Evolutionary conservation across 2,329 filamentous ascomycete genomes (phyloP).

Genomic region (Talaromyces sp.): DNA sequence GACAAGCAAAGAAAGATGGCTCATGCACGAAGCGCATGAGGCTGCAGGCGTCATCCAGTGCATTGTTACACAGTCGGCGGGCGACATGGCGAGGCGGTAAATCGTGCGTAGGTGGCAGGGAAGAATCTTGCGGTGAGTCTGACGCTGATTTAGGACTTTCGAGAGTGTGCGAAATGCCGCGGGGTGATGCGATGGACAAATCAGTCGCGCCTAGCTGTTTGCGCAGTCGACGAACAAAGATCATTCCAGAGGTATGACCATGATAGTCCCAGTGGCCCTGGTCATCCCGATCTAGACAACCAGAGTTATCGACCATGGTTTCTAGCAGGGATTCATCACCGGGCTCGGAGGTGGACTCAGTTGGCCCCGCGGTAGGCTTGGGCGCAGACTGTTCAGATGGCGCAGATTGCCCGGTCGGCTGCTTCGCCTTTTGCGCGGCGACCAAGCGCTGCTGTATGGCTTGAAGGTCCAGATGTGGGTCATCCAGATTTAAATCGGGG

Average conservation of each 20-base stretch:
- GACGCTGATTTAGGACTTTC: constrained; percentile 70
- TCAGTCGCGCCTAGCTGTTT: constrained; percentile 74
- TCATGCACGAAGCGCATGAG: constrained; percentile 76
- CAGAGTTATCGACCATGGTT: constrained; percentile 93
- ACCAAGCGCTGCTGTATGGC: constrained; percentile 67
- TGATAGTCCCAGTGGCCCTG: constrained; percentile 93
- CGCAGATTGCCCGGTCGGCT: constrained; percentile 9
- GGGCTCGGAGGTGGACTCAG: constrained; percentile 38
- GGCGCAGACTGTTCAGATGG: constrained; percentile 10
- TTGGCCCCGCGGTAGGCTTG: constrained; percentile 25
- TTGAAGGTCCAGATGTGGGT: constrained; percentile 77
- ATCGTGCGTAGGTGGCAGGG: constrained; percentile 60
- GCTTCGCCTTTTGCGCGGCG: constrained; percentile 47
- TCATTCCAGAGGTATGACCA: constrained; percentile 86
- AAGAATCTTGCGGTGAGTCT: constrained; percentile 65
- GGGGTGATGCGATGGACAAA: constrained; percentile 56
- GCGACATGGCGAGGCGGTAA: constrained; percentile 68
- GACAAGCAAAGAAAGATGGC: constrained; percentile 75
- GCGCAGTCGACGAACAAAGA: constrained; percentile 84
- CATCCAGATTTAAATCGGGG: constrained; percentile 81
- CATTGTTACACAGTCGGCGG: constrained; percentile 59
- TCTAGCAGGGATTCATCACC: constrained; percentile 74
- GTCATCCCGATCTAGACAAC: constrained; percentile 88
- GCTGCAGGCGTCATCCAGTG: constrained; percentile 64
- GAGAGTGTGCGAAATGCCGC: constrained; percentile 59